Base-by-base conservation (phyloP, 495 filamentous ascomycete genomes). In the Aspergillus haitiensis region DNA sequence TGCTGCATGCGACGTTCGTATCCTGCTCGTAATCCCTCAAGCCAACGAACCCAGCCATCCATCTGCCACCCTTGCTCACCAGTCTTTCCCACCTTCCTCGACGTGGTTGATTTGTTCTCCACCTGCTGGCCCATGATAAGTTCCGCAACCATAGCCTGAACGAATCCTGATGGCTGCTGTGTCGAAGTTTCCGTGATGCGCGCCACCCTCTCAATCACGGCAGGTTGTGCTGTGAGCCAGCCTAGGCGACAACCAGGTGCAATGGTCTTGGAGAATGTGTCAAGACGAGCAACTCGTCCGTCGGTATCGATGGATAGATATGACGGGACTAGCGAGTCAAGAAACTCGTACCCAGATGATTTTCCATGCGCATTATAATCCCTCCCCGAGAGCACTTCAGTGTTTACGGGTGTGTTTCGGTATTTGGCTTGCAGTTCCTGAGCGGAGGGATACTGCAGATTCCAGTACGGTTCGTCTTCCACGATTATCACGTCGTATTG, bases 401-500 rank as follows among this genome's bases (percentile, higher is more conserved):
- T 48, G 34, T 59, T 55, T 11, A 62, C 62, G 60, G 50, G 71
- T 52, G 40, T 55, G 16, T 71, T 70, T n/a, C 78, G 76, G 50
- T 71, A 68, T 49, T 64, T 57, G 15, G 73, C 67, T 57, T 77
- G 69, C 53, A 61, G 52, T 27, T 62, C 59, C 37, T 78, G 76
- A 5, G 86, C 86, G 3, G 87, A 90, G 2, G 90, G 90, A 64
- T 83, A 97, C 67, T 97, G 93, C 11, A 98, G 81, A 67, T 94
- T 93, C 90, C 92, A 98, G 75, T 98, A 98, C 3, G 93, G 93
- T 56, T 96, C 92, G 68, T 98, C 93, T 73, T 98, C 93, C 63
- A 95, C 76, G 60, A 97, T 96, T 65, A 97, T 84, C 58, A 98
- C 85, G 71, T 98, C 92, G 72, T 91, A 94, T 64, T 84, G 84